Evolutionary conservation across 805 yeast species (phyloP).

Genomic region (Zygosaccharomyces bailii): DNA sequence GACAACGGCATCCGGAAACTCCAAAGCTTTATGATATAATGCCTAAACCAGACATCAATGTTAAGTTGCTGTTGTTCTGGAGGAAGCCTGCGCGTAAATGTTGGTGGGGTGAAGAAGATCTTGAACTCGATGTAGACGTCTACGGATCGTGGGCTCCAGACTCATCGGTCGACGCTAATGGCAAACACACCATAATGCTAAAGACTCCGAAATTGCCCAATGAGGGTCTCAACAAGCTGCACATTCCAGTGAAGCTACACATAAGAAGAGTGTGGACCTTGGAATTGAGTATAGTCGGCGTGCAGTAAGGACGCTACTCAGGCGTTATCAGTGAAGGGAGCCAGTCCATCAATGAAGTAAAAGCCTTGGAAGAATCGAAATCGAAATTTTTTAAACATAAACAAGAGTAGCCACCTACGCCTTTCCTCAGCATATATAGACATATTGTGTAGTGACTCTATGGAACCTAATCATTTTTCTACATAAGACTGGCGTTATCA

Average conservation of each 20-base stretch:
- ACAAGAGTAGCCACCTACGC: not conserved
- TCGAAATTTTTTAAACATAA: too few species aligned
- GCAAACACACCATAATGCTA: constrained; percentile 8
- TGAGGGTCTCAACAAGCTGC: constrained; percentile 20
- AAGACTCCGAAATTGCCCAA: constrained; percentile 11
- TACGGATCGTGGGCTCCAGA: constrained; percentile 27
- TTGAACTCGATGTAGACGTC: constrained; percentile 42
- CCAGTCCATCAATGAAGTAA: too few species aligned
- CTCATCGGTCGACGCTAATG: not conserved
- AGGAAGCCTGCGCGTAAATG: constrained; percentile 97
- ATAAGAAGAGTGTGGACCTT: constrained; percentile 95
- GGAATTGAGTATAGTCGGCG: constrained; percentile 86
- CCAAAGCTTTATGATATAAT: constrained; percentile 34
- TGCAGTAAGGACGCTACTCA: constrained; percentile 38
- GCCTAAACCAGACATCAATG: constrained; percentile 39
- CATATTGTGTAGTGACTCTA: not conserved
- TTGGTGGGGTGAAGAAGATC: constrained; percentile 84
- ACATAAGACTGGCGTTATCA: too few species aligned
- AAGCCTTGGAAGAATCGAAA: too few species aligned
- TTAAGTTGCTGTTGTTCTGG: constrained; percentile 86
- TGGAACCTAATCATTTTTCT: too few species aligned
- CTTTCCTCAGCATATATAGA: not conserved
- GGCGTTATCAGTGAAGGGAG: too few species aligned
- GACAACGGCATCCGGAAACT: constrained; percentile 31
- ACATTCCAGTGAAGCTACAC: constrained; percentile 63